Evolutionary conservation across 768 basidiomycete genomes (phyloP).

Genomic region (Lactifluus pinguis): DNA sequence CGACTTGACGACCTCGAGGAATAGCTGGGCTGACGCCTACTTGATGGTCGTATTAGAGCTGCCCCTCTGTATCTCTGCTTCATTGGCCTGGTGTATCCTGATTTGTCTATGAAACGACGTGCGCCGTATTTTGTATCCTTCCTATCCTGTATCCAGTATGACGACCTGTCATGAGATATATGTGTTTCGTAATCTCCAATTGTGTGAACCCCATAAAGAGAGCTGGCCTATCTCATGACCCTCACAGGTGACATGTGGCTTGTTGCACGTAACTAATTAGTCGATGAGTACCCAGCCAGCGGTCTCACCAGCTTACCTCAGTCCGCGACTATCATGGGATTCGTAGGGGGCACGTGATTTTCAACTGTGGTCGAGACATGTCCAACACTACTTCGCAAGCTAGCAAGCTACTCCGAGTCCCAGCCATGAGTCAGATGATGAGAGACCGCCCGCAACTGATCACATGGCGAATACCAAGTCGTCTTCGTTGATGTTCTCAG

Average conservation of each 20-base stretch:
- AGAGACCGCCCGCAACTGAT: too few species aligned
- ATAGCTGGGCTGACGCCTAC: neutral
- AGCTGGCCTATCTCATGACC: neutral
- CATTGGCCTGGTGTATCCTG: neutral
- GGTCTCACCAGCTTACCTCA: too few species aligned
- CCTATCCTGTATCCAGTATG: conserved; percentile 7
- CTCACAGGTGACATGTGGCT: neutral
- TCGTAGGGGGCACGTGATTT: too few species aligned
- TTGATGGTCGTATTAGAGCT: neutral
- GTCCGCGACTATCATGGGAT: too few species aligned
- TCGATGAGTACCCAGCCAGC: too few species aligned
- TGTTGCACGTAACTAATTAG: too few species aligned
- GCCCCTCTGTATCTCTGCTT: neutral
- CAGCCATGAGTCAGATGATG: too few species aligned
- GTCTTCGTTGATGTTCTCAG: too few species aligned
- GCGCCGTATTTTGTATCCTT: neutral
- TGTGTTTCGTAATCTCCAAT: neutral
- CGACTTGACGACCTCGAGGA: neutral
- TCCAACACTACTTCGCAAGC: too few species aligned
- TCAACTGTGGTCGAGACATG: too few species aligned
- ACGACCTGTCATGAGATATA: neutral
- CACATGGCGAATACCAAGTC: too few species aligned
- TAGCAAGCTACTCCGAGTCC: too few species aligned
- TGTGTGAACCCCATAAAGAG: neutral
- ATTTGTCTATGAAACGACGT: neutral